phyloP scores from a whole-genome alignment of 176 grass and related monocot genomes.

The Musa troglodytarum region DNA sequence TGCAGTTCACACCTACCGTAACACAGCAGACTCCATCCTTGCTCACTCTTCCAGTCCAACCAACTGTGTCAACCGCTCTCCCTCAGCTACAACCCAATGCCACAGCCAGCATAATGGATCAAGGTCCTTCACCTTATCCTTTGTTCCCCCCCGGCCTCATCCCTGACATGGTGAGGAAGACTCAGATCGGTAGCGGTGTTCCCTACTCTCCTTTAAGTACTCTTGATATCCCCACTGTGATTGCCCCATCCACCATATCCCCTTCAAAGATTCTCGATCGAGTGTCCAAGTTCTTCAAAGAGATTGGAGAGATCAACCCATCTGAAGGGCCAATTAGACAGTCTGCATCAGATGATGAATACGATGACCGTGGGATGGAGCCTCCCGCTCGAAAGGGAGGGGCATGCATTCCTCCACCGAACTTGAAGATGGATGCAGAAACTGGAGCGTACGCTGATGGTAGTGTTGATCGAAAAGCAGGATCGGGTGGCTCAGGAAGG shows the following conservation, averaged over 20 bases:
- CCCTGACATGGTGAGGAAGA: slow-evolving; percentile 96
- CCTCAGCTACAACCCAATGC: slow-evolving; percentile 11
- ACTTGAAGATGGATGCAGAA: slow-evolving; percentile 70
- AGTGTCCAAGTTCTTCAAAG: slow-evolving; percentile 84
- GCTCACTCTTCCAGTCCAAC: slow-evolving; percentile 41
- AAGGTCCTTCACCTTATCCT: slow-evolving; percentile 66
- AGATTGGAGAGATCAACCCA: slow-evolving; percentile 87
- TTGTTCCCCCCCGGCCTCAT: slow-evolving; percentile 92
- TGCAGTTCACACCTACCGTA: slow-evolving; percentile 13
- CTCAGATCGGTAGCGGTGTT: slow-evolving; percentile 88
- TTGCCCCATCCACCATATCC: slow-evolving; percentile 62
- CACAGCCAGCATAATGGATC: slow-evolving; percentile 25
- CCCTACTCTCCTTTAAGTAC: slow-evolving; percentile 89
- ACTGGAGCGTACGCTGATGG: slow-evolving; percentile 70
- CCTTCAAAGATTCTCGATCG: slow-evolving; percentile 72
- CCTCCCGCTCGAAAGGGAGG: slow-evolving; percentile 66
- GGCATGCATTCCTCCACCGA: slow-evolving; percentile 79
- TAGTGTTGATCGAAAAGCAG: slow-evolving; percentile 25
- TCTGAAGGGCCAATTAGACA: slow-evolving; percentile 70
- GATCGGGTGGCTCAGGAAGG: slow-evolving; percentile 24
- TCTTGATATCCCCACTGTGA: slow-evolving; percentile 74
- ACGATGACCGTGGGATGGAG: slow-evolving; percentile 61
- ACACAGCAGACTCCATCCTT: slow-evolving; percentile 37
- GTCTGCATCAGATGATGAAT: slow-evolving; percentile 37
- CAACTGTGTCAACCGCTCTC: slow-evolving; percentile 9